Base-by-base conservation (phyloP, 2,329 filamentous ascomycete genomes). In the Calonectria montana region DNA sequence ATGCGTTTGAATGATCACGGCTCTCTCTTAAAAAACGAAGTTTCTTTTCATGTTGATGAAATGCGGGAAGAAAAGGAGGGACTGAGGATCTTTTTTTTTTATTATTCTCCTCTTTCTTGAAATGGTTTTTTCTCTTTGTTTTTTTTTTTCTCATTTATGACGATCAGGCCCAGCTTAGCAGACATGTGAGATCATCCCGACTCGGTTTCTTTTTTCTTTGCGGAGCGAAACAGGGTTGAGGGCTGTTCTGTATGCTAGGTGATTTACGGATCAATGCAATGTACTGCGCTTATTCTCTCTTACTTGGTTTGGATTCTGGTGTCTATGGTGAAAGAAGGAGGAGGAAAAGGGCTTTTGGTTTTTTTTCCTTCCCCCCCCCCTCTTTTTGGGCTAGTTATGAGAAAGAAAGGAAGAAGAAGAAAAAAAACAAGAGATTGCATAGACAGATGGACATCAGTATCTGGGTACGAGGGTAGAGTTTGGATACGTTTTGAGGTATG, bases 1-100 rank as follows among this genome's bases (percentile, higher is more conserved):
- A 79, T 79, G 77, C 77, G 77, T 79, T 78, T 79, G 75, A 79
- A 79, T 79, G 76, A 79, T 80, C 62, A 79, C 77, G 71, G 76
- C 70, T 75, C 68, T 74, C 74, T 80, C 59, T 79, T 77, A 10
- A 35, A 72, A 61, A 65, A 70, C 55, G 67, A 45, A n/a, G 48
- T 70, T 75, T 73, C 50, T 70, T 65, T 71, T 72, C 61, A 71
- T 73, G 59, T 69, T 66, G 65, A 73, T 64, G 65, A 71, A 61
- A 64, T 63, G 65, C 39, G 66, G 72, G 69, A 72, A 71, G 65
- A 67, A 74, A 74, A 65, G 67, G 47, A 69, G 69, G 59, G 65
- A 71, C 43, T 55, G 69, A 48, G 50, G 50, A 57, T 67, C 73
- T 71, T 72, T 72, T 74, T 73, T 62, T 68, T 67, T 39, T 61